Evolutionary conservation across 805 yeast species (phyloP), one percentile per base, ranked within the genome.

Genomic region (Saccharomycopsis fodiens): DNA sequence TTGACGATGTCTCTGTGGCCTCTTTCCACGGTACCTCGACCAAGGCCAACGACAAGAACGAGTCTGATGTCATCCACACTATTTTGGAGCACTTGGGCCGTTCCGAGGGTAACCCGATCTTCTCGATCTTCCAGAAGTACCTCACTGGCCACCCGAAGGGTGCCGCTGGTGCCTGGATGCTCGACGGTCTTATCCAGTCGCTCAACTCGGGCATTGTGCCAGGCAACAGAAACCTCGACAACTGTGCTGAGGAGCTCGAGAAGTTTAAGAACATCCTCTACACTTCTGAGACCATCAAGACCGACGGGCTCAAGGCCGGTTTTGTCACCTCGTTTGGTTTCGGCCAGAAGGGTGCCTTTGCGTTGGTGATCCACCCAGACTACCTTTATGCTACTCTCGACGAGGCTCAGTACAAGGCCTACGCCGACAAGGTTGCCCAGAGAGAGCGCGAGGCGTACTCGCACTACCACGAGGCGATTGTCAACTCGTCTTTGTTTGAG

Each of bases 141-240:
- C 78, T 93, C 62, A 93, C 99, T 59, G 99, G 99, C 70, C 99
- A 93, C 74, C 98, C 98, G 59, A 93, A 93, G 85, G 99, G 99
- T 78, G 98, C 98, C 59, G 99, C 99, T 48, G 99, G 97, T 76
- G 97, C 99, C 48, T 93, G 98, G 98, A 93, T 93, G 98, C 71
- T 93, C 77, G 94, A 93, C 68, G 99, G 99, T 69, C 96, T 87
- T 47, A 71, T 93, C 56, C 99, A 93, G 73, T 81, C 89, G 56
- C 73, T 93, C 65, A 84, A 86, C 71, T 66, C 85, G 59, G 97
- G 98, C 68, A 61, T 89, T 59, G 95, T 93, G 57, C 98, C 98
- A 57, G 99, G 99, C 66, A 93, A 93, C 77, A 80, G 97, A 69
- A 94, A 93, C 61, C 98, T 98, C 54, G 99, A 93, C 68, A 93